Conservation (phyloP, 2,329 filamentous ascomycete genomes). For the Epichloe sylvatica region DNA sequence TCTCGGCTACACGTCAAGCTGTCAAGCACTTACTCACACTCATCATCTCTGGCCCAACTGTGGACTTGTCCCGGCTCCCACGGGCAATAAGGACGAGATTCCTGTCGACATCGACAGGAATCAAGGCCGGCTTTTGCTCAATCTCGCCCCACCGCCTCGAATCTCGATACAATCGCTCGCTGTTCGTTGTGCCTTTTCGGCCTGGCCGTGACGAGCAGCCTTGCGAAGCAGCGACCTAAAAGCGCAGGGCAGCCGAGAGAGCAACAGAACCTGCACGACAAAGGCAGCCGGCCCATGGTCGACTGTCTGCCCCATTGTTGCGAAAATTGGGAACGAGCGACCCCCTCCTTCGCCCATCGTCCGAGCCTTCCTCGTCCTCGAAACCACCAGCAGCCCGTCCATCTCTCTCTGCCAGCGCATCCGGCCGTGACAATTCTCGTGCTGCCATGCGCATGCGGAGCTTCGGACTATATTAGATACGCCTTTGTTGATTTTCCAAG, state of each 20-base stretch:
- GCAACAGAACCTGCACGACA: neutral
- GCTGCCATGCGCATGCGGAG: slow-evolving; percentile 2
- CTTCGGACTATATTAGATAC: neutral
- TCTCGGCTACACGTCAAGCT: neutral
- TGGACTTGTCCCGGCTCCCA: neutral
- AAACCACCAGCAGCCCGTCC: neutral
- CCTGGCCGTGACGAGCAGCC: neutral
- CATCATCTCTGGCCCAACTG: neutral
- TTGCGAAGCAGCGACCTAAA: neutral
- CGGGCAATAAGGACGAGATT: neutral
- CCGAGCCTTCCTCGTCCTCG: neutral
- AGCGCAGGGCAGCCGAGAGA: neutral
- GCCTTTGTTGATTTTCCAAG: neutral
- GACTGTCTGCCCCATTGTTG: neutral
- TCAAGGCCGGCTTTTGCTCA: neutral
- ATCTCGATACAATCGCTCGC: neutral
- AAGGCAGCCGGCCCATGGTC: neutral
- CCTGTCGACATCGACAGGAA: neutral
- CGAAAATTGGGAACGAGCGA: neutral
- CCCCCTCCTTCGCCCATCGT: neutral
- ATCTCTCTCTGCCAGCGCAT: neutral
- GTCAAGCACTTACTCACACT: neutral
- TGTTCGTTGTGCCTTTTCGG: neutral
- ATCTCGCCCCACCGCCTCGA: neutral
- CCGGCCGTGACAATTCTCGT: neutral